A percentile compares a stretch with the other conserved stretches of the same genome.
These are phyloP conservation scores for Termitomyces sp. DNA, from an alignment of 768 basidiomycete species.

Conservation along the genomic window DNA sequence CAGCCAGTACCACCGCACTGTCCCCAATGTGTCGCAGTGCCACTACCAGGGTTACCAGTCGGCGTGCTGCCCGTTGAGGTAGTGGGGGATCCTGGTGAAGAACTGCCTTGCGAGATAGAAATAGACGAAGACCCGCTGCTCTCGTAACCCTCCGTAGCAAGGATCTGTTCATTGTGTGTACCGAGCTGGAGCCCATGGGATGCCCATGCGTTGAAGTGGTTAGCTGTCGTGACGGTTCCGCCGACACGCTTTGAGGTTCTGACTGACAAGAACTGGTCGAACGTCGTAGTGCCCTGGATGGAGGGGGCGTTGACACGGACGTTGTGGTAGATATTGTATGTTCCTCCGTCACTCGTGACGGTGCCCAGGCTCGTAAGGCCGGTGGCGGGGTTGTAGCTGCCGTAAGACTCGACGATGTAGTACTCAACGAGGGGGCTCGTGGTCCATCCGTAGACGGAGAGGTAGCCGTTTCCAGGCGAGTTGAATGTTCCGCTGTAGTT, in stretches of 20 bases:
- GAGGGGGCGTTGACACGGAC: not conserved
- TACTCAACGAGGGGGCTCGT: not conserved
- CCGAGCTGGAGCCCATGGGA: not conserved
- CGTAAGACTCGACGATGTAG: not conserved
- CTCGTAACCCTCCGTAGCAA: not conserved
- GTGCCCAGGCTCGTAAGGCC: not conserved
- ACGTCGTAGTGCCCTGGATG: not conserved
- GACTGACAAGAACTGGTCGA: not conserved
- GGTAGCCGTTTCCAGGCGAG: not conserved
- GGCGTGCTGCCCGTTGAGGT: not conserved
- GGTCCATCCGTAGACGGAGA: not conserved
- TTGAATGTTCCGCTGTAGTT: not conserved
- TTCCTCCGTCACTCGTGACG: not conserved
- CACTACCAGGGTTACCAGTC: not conserved
- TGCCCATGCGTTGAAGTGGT: constrained; percentile 1
- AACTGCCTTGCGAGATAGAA: not conserved
- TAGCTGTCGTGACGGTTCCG: not conserved
- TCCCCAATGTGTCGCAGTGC: not conserved
- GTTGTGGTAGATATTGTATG: not conserved
- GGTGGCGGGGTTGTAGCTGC: not conserved
- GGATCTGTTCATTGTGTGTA: not conserved
- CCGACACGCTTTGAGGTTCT: not conserved
- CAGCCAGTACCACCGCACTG: not conserved
- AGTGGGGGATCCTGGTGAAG: not conserved
- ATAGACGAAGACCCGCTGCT: not conserved